Conservation (phyloP, 1,139 yeast genomes). For the Yamadazyma blattariae region DNA sequence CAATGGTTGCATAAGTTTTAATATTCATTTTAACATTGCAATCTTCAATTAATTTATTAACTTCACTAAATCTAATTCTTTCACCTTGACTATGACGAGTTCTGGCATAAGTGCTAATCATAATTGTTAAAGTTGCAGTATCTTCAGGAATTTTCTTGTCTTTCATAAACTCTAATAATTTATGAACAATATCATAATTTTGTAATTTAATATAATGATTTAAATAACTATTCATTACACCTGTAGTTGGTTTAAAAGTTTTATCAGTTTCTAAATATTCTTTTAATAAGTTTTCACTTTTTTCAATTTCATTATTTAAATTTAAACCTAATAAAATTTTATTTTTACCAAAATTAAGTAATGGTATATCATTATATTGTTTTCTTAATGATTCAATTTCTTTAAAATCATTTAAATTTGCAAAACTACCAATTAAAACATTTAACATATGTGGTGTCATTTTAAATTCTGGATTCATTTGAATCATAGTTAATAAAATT, state of each 20-base stretch:
- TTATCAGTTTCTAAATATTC: conserved; percentile 24
- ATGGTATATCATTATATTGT: conserved; percentile 21
- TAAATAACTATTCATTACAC: conserved; percentile 38
- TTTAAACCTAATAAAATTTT: conserved; percentile 36
- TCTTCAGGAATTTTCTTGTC: conserved; percentile 51
- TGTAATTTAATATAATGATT: conserved; percentile 26
- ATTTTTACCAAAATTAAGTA: conserved; percentile 30
- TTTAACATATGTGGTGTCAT: conserved; percentile 30
- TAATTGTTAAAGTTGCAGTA: conserved; percentile 62
- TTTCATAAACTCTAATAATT: conserved; percentile 37
- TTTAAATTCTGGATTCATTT: conserved; percentile 17
- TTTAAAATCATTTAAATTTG: conserved; percentile 34
- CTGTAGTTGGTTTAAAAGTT: conserved; percentile 30
- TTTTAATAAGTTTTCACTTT: conserved; percentile 34
- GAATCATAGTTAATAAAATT: conserved; percentile 26
- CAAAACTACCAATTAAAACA: conserved; percentile 31
- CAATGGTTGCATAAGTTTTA: conserved; percentile 51
- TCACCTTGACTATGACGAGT: conserved; percentile 41
- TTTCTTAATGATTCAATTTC: conserved; percentile 28
- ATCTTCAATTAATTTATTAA: conserved; percentile 43
- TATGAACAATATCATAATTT: conserved; percentile 38
- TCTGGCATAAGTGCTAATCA: conserved; percentile 57
- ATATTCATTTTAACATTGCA: conserved; percentile 46
- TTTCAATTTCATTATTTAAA: conserved; percentile 25
- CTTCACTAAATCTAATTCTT: conserved; percentile 37